These are phyloP conservation scores for Juncus inflexus DNA, from an alignment of 176 grass and related monocot genomes.

Conservation along the genomic window DNA sequence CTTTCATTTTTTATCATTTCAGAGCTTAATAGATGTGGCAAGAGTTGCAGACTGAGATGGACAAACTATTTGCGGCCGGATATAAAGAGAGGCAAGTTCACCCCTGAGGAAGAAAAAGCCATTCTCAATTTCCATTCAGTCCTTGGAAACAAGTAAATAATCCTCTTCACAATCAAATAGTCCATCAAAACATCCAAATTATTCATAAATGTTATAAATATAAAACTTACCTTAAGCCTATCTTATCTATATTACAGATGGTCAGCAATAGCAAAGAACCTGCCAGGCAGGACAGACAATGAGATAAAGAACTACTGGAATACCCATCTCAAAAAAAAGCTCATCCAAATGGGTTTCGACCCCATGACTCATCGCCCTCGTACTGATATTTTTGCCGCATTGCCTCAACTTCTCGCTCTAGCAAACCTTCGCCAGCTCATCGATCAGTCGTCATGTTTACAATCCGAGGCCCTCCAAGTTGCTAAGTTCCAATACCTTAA, in stretches of 20 bases:
- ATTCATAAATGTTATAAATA: constrained; percentile 10
- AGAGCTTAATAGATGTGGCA: constrained; percentile 95
- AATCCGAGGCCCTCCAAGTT: constrained; percentile 54
- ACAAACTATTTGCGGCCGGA: constrained; percentile 93
- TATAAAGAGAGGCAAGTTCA: constrained; percentile 97
- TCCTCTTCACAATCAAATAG: background rate
- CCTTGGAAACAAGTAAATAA: constrained; percentile 87
- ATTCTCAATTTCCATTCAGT: constrained; percentile 79
- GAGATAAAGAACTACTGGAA: constrained; percentile 99
- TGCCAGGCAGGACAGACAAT: constrained; percentile 72
- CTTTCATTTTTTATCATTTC: constrained; percentile 4
- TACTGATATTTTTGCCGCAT: constrained; percentile 78
- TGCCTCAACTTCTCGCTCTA: constrained; percentile 73
- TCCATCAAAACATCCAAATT: constrained; percentile 20
- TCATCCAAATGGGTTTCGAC: constrained; percentile 98
- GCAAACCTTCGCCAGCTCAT: constrained; percentile 79
- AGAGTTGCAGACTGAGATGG: constrained; percentile 98
- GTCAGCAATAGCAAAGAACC: constrained; percentile 79
- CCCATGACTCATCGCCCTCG: constrained; percentile 89
- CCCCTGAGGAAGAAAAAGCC: constrained; percentile 69
- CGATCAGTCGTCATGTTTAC: constrained; percentile 40
- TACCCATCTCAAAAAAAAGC: constrained; percentile 95
- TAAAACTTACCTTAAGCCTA: background rate
- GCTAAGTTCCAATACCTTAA: constrained; percentile 61
- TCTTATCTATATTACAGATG: constrained; percentile 52